phyloP scores from a whole-genome alignment of 148 eudicot species.

The Heliamphora exappendiculata region DNA sequence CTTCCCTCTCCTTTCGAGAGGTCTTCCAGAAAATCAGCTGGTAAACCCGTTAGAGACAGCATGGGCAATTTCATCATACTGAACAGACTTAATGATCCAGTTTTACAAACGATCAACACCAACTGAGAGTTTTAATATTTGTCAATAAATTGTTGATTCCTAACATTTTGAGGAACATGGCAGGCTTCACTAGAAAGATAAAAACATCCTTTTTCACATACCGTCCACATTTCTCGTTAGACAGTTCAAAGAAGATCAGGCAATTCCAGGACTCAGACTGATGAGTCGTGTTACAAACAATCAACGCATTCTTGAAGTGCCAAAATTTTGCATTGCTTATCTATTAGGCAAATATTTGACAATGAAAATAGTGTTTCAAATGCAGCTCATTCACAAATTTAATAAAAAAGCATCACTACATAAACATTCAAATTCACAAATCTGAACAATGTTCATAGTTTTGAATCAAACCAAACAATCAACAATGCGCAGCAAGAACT shows the following conservation, averaged over 20 bases:
- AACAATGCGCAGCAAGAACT: neutral
- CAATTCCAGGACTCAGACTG: neutral
- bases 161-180: neutral
- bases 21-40: neutral
- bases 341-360: neutral
- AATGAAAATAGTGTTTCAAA: neutral
- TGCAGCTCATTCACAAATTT: neutral
- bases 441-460: neutral
- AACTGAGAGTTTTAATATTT: neutral
- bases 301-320: neutral
- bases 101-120: neutral
- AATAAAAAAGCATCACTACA: neutral
- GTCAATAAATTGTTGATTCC: neutral
- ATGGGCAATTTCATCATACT: neutral
- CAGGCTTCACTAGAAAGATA: neutral
- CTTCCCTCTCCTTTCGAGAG: neutral
- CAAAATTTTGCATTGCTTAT: no score
- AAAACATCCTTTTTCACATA: neutral
- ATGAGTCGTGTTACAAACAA: neutral
- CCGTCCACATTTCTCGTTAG: neutral
- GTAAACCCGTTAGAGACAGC: neutral
- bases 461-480: neutral
- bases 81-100: neutral
- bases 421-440: neutral
- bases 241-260: neutral